A percentile compares a stretch with the other conserved stretches of the same genome.
phyloP scores from a whole-genome alignment of 257 asterid genomes.

The Fraxinus anomala region DNA sequence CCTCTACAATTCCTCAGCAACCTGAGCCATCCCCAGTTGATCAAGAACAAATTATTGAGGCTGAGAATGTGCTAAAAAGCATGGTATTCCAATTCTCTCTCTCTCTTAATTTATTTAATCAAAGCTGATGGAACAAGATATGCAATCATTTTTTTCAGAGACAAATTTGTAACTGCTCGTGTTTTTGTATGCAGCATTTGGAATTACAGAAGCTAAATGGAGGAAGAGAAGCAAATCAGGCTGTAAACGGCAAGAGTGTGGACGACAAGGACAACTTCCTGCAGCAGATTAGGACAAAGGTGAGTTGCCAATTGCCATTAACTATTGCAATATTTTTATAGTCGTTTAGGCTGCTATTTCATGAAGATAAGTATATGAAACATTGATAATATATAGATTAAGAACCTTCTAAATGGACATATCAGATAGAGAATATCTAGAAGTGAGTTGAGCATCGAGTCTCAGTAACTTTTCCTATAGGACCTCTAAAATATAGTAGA shows the following conservation, averaged over 20 bases:
- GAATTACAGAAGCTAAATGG: constrained; percentile 42
- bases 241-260: constrained; percentile 34
- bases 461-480: neutral
- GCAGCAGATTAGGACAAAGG: constrained; percentile 91
- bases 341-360: neutral
- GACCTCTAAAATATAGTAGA: constrained; percentile 2
- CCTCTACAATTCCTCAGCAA: constrained; percentile 56
- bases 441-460: constrained; percentile 16
- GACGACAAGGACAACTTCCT: constrained; percentile 80
- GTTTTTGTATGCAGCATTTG: constrained; percentile 44
- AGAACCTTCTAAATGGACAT: neutral
- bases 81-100: constrained; percentile 44
- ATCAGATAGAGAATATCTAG: neutral
- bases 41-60: constrained; percentile 49
- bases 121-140: neutral
- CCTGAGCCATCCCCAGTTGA: constrained; percentile 76
- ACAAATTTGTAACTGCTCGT: constrained; percentile 9
- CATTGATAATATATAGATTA: neutral
- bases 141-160: neutral
- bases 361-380: neutral
- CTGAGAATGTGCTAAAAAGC: constrained; percentile 43
- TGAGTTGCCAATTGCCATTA: constrained; percentile 46
- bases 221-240: constrained; percentile 36
- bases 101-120: too few relatives aligned
- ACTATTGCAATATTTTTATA: constrained; percentile 8